Base-by-base conservation (phyloP, 73 alveolate species). In the Symbiodinium natans region DNA sequence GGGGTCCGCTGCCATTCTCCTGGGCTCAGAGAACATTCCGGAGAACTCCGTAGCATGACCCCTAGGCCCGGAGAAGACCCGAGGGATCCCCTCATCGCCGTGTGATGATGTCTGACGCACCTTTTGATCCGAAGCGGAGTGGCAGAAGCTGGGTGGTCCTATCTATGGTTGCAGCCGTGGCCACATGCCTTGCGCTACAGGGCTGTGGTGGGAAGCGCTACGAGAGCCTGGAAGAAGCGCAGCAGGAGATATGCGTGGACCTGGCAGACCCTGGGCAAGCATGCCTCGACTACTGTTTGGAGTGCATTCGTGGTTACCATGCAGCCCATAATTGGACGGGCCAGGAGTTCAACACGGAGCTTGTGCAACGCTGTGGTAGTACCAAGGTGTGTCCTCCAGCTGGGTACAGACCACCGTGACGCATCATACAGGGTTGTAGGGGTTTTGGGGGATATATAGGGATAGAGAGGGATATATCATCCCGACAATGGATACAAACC, bases 201-300 rank as follows among this genome's bases (percentile, higher is more conserved):
- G 74, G 74, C 33, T 56, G 74, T 56, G 74, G 74, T 56, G 74
- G 74, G 31, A 56, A 8, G 33, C 31, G 5, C 31, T 56, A 56
- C 74, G 74, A 56, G 74, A 56, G 74, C 74, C 74, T 56, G 31
- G 74, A 56, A 56, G 74, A 8, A 21, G 74, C 74, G 74, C 74
- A 56, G 74, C 74, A 56, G 74, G 74, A 56, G 31, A 56, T 56
- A 56, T 56, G 74, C 74, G 74, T 56, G 15, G 74, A 56, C 74
- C 74, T 56, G 74, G 74, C 74, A 56, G 74, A 56, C 74, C 74
- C 74, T 9, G 74, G 74, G 74, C 74, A 56, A 56, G 74, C 74
- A 19, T 56, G 74, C 74, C 74, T 56, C 74, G 74, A 56, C 31
- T 56, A 11, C 74, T 56, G 74, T 56, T 56, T 56, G 74, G 74